These are phyloP conservation scores for Penicillium waksmanii DNA, from an alignment of 495 filamentous ascomycete genomes.

Conservation along the genomic window DNA sequence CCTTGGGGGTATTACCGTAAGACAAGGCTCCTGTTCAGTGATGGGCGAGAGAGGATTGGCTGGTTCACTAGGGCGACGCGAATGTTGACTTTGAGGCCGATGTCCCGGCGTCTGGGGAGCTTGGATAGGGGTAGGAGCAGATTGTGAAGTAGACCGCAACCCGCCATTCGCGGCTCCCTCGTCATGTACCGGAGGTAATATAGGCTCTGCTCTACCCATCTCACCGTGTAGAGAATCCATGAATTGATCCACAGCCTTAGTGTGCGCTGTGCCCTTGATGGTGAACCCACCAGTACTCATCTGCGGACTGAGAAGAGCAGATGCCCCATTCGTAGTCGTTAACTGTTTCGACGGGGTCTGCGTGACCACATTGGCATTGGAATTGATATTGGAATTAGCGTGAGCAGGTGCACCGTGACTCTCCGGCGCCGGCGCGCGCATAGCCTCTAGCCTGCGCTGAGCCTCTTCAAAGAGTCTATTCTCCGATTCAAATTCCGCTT, in stretches of 20 bases:
- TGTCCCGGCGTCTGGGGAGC: neutral
- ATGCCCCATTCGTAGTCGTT: neutral
- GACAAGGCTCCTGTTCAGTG: neutral
- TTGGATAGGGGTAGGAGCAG: neutral
- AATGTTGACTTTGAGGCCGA: neutral
- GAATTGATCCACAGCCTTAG: neutral
- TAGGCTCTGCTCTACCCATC: neutral
- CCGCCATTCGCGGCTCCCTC: neutral
- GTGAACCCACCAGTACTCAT: neutral
- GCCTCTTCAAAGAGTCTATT: slow-evolving; percentile 7
- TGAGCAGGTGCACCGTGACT: too few relatives aligned
- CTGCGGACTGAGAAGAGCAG: neutral
- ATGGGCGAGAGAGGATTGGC: neutral
- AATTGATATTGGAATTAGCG: neutral
- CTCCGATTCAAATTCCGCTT: neutral
- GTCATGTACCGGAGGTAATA: neutral
- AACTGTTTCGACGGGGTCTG: neutral
- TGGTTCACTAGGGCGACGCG: neutral
- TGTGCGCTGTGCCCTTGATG: neutral
- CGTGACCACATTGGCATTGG: neutral
- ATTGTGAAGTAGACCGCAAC: neutral
- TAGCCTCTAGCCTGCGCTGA: neutral
- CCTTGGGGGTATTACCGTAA: neutral
- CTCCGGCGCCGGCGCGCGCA: too few relatives aligned
- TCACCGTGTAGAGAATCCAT: neutral